Evolutionary conservation across 192 early-diverging fungal genomes (phyloP), one percentile per base, ranked within the genome.

Genomic region (Diversispora epigaea): DNA sequence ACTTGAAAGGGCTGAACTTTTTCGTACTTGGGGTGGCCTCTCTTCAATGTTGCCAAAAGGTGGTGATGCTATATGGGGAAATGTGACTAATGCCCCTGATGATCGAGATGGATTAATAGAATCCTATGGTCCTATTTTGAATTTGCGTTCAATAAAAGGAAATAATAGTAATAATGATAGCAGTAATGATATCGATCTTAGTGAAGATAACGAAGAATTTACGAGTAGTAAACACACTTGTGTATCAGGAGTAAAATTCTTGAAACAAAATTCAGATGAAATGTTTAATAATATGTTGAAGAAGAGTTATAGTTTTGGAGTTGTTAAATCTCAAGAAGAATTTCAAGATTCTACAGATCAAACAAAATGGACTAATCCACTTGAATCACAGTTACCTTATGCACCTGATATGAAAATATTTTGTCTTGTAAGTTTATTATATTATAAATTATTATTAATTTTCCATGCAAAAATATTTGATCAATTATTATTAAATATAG

Each of bases 41-140:
- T 82, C 85, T 1, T 88, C 90, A 12, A 84, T 97, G 84, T 81
- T 95, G 19, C 94, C 92, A 67, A 93, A 94, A 76, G 95, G 95
- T 56, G 94, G 94, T 45, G 81, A 91, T 25, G 80, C 80, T 6
- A 76, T 96, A 39, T 97, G 95, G 95, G 95, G 95, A 11, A 82
- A 84, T 32, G 45, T 75, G 6, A 68, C 70, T 0, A 66, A 80
- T 21, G 91, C 95, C 1, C 94, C 95, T 9, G 94, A 95, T 74
- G 93, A 95, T 39, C 45, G 21, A 8, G 60, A 69, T 2, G 50
- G 67, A 19, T n/a, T 21, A 6, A 47, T 69, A 15, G 79, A 79
- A 0, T 81, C 87, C 25, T 89, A 83, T 72, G 90, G 90, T 12
- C 77, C 81, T 19, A 81, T 89, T 62, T 62, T 91, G 10, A 77